Conservation (phyloP, 305 asterid genomes). For the Solanum hybrid region DNA sequence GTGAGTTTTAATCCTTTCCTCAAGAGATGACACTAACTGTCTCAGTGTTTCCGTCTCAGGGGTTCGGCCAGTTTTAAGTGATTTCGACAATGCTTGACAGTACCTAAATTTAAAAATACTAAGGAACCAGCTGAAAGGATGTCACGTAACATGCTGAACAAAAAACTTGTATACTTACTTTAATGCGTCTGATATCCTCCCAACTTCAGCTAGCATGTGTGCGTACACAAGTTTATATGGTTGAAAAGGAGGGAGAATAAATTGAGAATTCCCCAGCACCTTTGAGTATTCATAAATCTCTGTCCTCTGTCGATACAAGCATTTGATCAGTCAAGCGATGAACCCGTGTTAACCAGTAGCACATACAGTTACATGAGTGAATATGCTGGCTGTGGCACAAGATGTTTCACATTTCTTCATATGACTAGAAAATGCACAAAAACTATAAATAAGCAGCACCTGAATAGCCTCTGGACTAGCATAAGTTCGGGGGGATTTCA, state of each 20-base stretch:
- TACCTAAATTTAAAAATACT: slow-evolving; percentile 36
- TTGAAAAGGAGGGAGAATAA: slow-evolving; percentile 76
- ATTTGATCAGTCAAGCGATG: slow-evolving; percentile 3
- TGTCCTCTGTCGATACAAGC: slow-evolving; percentile 51
- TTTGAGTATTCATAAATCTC: slow-evolving; percentile 81
- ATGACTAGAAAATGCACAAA: not conserved
- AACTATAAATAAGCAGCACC: slow-evolving; percentile 35
- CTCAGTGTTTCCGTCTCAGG: slow-evolving; percentile 57
- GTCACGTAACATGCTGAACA: not conserved
- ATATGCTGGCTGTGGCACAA: not conserved
- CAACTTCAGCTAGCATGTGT: slow-evolving; percentile 94
- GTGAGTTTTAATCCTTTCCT: slow-evolving; percentile 73
- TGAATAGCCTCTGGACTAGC: slow-evolving; percentile 87
- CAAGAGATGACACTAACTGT: slow-evolving; percentile 56
- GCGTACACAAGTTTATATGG: slow-evolving; percentile 94
- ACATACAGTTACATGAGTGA: not conserved
- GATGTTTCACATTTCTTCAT: not conserved
- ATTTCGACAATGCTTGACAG: slow-evolving; percentile 60
- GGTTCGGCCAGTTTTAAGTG: slow-evolving; percentile 66
- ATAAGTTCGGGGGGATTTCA: slow-evolving; percentile 89
- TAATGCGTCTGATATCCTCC: slow-evolving; percentile 77
- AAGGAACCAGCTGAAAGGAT: slow-evolving; percentile 18
- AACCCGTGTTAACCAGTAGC: not conserved
- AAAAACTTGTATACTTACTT: slow-evolving; percentile 37
- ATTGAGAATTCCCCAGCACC: slow-evolving; percentile 85